Evolutionary conservation across 192 early-diverging fungal genomes (phyloP), one percentile per base, ranked within the genome.

Genomic region (Coemansia pectinata): DNA sequence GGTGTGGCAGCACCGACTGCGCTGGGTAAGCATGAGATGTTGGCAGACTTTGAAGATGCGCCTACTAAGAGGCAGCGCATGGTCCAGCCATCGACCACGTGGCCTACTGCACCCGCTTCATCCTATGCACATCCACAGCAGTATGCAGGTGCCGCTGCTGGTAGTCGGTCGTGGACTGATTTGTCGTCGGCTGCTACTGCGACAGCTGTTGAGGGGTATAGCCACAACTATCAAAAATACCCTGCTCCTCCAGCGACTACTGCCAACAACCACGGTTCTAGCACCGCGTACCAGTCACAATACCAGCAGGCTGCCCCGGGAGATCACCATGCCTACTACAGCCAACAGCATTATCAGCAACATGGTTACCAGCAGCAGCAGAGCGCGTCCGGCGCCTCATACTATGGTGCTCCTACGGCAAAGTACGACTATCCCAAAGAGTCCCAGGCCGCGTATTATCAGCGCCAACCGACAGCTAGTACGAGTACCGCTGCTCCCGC

Each of bases 11-110:
- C 14, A 12, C 14, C 31, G 38, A 58, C 21, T 4, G 31, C 19
- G 45, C 34, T 40, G 50, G 33, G 48, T 15, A 74, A 79, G 40
- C 77, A 59, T 17, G 66, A 69, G 1, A 25, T 67, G 39, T 4
- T 17, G 5, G 21, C 44, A 7, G 73, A 65, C n/a, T 74, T 69
- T 63, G 62, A 72, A 11, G 66, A 74, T 8, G 40, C 66, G 38
- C 57, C 53, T 19, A 68, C 45, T 31, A 83, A 83, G 69, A 69
- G 80, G 12, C 80, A 83, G 63, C 69, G 80, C 39, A 39, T 75
- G 62, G 61, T 68, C 41, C 75, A 67, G 48, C 62, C 66, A n/a
- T 65, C 76, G 4, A 57, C 62, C n/a, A 62, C 63, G 33, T 74
- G 72, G 80, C 38, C 72, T 21, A 36, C 45, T n/a, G 21, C 66